These are phyloP conservation scores for Boletus edulis DNA, from an alignment of 768 basidiomycete species.

Conservation along the genomic window DNA sequence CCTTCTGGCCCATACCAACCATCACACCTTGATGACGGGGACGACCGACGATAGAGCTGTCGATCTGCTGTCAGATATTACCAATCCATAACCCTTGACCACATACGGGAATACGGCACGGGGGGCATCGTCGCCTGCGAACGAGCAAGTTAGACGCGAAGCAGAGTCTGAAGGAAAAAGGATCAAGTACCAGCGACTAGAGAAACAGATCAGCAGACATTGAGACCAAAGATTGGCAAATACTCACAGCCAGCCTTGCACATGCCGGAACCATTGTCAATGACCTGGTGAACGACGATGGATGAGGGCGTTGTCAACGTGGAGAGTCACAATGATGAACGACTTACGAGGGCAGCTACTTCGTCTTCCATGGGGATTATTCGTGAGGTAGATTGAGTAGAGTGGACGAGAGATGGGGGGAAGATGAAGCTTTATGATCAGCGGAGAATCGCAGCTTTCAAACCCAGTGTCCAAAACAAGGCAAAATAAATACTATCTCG, in stretches of 20 bases:
- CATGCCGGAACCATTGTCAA: conserved; percentile 97
- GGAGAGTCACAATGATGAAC: neutral
- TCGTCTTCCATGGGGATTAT: conserved; percentile 57
- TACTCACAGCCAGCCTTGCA: conserved; percentile 98
- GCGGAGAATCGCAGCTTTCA: conserved; percentile 27
- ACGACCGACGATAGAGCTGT: conserved; percentile 89
- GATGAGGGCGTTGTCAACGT: neutral
- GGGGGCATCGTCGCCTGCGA: conserved; percentile 80
- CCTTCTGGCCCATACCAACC: conserved; percentile 97
- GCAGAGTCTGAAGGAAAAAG: neutral
- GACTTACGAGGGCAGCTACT: conserved; percentile 53
- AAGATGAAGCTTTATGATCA: conserved; percentile 13
- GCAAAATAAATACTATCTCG: conserved; percentile 14
- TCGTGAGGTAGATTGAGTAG: conserved; percentile 22
- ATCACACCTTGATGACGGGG: conserved; percentile 94
- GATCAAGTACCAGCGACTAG: conserved; percentile 59
- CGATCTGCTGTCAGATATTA: conserved; percentile 11
- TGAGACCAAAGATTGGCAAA: conserved; percentile 7
- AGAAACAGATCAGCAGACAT: conserved; percentile 20
- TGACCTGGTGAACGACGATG: conserved; percentile 50
- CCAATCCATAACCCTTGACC: conserved; percentile 5
- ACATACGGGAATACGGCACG: conserved; percentile 94
- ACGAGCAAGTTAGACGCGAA: conserved; percentile 7
- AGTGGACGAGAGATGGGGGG: conserved; percentile 17
- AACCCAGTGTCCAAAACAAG: conserved; percentile 19